Conservation (phyloP, 140 eudicot genomes). For the Erigeron philadelphicus region DNA sequence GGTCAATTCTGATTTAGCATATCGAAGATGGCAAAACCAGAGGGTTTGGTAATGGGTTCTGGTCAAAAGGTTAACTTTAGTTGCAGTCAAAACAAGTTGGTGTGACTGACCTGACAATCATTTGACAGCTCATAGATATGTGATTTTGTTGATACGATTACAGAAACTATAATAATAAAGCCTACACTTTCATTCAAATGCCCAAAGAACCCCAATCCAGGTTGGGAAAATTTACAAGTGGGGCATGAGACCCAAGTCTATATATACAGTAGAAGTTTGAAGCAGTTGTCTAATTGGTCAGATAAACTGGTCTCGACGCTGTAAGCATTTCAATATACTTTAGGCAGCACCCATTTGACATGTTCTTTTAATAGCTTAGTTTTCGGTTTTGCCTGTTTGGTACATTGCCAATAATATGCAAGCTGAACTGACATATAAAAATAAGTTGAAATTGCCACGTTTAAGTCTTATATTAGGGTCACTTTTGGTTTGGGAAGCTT, state of each 20-base stretch:
- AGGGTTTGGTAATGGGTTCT: neutral
- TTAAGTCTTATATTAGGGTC: neutral
- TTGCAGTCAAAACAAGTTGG: neutral
- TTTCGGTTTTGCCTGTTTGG: neutral
- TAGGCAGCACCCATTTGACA: neutral
- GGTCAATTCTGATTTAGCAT: neutral
- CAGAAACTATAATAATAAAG: neutral
- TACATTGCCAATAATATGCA: too few relatives aligned
- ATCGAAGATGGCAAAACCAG: neutral
- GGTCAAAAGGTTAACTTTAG: neutral
- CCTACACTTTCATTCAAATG: too few relatives aligned
- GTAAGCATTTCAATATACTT: conserved; percentile 5
- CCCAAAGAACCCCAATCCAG: too few relatives aligned
- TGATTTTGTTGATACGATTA: neutral
- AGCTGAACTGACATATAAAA: too few relatives aligned
- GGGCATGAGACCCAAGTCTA: too few relatives aligned
- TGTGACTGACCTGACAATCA: neutral
- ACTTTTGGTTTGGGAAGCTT: neutral
- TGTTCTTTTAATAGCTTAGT: neutral
- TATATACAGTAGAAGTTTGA: too few relatives aligned
- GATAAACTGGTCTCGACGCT: neutral
- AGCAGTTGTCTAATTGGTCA: neutral
- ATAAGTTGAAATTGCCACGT: neutral
- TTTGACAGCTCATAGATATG: neutral
- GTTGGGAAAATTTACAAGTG: too few relatives aligned